Evolutionary conservation across 2,329 filamentous ascomycete species (phyloP).

Genomic region (Ustulina deusta): DNA sequence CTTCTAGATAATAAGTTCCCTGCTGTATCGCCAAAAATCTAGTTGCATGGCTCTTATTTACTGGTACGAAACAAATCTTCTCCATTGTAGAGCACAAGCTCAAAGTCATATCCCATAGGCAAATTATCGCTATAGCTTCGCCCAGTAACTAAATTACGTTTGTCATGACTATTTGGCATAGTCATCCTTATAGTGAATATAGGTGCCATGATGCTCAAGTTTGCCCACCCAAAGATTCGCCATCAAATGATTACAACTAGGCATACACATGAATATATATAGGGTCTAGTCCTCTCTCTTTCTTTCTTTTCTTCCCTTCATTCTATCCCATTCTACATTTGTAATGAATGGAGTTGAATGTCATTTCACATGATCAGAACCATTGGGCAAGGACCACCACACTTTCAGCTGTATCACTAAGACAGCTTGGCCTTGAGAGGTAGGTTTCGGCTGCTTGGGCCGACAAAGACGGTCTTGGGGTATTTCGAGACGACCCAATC

Average conservation of each 20-base stretch:
- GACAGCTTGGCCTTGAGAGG: conserved; percentile 51
- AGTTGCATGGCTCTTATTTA: too few relatives aligned
- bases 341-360: not conserved
- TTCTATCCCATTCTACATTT: conserved; percentile 11
- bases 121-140: too few relatives aligned
- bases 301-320: not conserved
- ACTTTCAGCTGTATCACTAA: conserved; percentile 5
- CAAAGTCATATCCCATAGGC: too few relatives aligned
- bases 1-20: too few relatives aligned
- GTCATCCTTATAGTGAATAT: too few relatives aligned
- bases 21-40: too few relatives aligned
- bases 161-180: too few relatives aligned
- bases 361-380: not conserved
- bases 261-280: conserved; percentile 27
- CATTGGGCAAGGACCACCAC: not conserved
- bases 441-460: conserved; percentile 67
- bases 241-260: conserved; percentile 39
- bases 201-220: conserved; percentile 72
- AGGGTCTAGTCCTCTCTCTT: not conserved
- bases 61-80: too few relatives aligned
- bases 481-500: conserved; percentile 78
- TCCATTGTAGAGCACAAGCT: too few relatives aligned
- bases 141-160: too few relatives aligned
- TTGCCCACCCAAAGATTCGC: not conserved
- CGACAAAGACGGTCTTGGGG: conserved; percentile 67